Conservation (phyloP, 2,329 filamentous ascomycete genomes). For the Cladosporium sp. region DNA sequence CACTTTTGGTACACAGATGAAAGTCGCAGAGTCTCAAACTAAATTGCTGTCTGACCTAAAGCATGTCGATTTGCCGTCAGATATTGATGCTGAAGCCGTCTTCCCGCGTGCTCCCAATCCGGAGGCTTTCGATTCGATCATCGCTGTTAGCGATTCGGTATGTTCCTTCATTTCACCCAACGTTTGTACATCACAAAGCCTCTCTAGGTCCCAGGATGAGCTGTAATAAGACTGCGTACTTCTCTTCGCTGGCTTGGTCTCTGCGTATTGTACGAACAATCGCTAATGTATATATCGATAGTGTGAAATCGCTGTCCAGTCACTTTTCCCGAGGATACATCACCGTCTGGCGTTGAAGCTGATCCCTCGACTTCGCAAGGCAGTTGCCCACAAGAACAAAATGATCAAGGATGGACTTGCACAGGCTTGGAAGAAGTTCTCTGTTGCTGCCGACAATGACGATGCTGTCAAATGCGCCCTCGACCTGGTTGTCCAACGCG, state of each 20-base stretch:
- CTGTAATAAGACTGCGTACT: too few species aligned
- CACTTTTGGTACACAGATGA: constrained; percentile 34
- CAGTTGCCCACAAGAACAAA: constrained; percentile 23
- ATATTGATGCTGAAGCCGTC: constrained; percentile 11
- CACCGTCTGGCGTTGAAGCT: constrained; percentile 23
- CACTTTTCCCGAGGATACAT: constrained; percentile 21
- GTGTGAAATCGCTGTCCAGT: constrained; percentile 19
- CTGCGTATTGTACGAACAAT: too few species aligned
- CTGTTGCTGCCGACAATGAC: constrained; percentile 21
- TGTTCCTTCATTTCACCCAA: not conserved
- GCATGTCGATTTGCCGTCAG: not conserved
- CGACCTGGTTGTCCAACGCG: constrained; percentile 35
- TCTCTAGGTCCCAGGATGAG: too few species aligned
- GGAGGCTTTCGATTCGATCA: constrained; percentile 14
- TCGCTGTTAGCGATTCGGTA: not conserved
- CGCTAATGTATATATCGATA: not conserved
- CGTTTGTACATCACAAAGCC: too few species aligned
- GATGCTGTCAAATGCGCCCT: constrained; percentile 31
- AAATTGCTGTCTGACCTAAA: constrained; percentile 14
- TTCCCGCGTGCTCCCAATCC: constrained; percentile 21
- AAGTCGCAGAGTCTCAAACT: constrained; percentile 22
- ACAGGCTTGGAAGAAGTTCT: constrained; percentile 24
- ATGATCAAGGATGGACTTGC: constrained; percentile 34
- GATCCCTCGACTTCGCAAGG: constrained; percentile 10
- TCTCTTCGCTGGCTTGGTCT: too few species aligned